Conservation (phyloP, 495 filamentous ascomycete genomes). For the Penicillium nucicola region DNA sequence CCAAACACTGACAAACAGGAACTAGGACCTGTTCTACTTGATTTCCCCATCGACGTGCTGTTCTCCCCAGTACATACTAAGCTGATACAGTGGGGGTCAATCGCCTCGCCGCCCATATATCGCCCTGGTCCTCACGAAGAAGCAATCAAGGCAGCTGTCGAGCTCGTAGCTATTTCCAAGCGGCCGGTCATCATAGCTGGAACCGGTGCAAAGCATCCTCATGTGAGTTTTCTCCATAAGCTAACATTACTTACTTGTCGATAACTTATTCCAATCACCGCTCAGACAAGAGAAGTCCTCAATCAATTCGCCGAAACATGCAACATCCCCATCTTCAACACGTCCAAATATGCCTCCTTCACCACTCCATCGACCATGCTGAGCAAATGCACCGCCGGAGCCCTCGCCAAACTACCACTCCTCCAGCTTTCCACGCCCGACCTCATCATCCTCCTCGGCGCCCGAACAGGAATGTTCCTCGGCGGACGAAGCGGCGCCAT, state of each 20-base stretch:
- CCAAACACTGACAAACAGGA: neutral
- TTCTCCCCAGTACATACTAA: slow-evolving; percentile 23
- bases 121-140: slow-evolving; percentile 15
- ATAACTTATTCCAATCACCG: neutral
- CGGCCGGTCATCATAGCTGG: slow-evolving; percentile 24
- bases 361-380: slow-evolving; percentile 7
- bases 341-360: slow-evolving; percentile 14
- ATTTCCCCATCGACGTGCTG: slow-evolving; percentile 29
- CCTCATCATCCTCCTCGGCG: slow-evolving; percentile 23
- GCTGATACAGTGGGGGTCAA: slow-evolving; percentile 28
- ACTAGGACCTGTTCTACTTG: slow-evolving; percentile 23
- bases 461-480: slow-evolving; percentile 29
- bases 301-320: slow-evolving; percentile 14
- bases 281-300: slow-evolving; percentile 12
- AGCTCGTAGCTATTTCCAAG: slow-evolving; percentile 12
- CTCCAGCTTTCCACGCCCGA: slow-evolving; percentile 13
- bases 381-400: slow-evolving; percentile 5
- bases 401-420: slow-evolving; percentile 11
- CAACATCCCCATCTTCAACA: slow-evolving; percentile 23
- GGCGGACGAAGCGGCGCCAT: slow-evolving; percentile 21
- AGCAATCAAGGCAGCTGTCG: slow-evolving; percentile 13
- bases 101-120: slow-evolving; percentile 18
- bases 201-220: slow-evolving; percentile 13
- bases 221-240: slow-evolving; percentile 1
- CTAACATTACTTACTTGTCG: too few species aligned